Percentiles rank a stretch among this genome's conserved stretches.
Conservation (phyloP, 2,329 filamentous ascomycete genomes). For the Sporothrix brunneoviolacea region DNA sequence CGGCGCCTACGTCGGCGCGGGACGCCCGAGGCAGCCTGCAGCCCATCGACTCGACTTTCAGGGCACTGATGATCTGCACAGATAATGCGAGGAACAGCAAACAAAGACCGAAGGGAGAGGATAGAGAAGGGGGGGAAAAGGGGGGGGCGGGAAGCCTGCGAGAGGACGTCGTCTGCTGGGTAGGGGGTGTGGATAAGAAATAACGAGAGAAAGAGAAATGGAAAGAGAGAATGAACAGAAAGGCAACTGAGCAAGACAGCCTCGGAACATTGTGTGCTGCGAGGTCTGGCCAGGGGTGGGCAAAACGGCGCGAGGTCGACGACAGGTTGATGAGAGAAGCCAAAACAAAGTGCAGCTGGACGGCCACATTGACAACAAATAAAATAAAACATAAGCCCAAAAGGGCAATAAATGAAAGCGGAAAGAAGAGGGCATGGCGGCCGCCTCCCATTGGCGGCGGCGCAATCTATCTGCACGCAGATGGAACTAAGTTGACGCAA, state of each 20-base stretch:
- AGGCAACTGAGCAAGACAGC: background rate
- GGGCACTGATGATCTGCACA: background rate
- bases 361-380: too few species aligned
- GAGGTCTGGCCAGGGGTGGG: too few species aligned
- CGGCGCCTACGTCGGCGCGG: background rate
- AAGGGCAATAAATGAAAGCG: constrained; percentile 4
- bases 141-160: too few species aligned
- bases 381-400: constrained; percentile 1
- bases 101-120: background rate
- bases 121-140: background rate
- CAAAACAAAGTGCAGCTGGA: background rate
- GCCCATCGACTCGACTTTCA: background rate
- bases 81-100: background rate
- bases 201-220: background rate
- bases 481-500: constrained; percentile 14
- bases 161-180: too few species aligned
- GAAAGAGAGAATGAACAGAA: background rate
- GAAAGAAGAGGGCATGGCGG: background rate
- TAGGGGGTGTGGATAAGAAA: too few species aligned
- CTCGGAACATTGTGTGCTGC: background rate
- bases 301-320: too few species aligned
- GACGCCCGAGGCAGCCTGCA: background rate
- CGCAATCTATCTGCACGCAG: background rate
- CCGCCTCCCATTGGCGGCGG: constrained; percentile 9
- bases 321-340: too few species aligned